Percentiles rank a stretch among this genome's conserved stretches.
Conservation (phyloP, 2,329 filamentous ascomycete species). For the Colletotrichum horii region DNA sequence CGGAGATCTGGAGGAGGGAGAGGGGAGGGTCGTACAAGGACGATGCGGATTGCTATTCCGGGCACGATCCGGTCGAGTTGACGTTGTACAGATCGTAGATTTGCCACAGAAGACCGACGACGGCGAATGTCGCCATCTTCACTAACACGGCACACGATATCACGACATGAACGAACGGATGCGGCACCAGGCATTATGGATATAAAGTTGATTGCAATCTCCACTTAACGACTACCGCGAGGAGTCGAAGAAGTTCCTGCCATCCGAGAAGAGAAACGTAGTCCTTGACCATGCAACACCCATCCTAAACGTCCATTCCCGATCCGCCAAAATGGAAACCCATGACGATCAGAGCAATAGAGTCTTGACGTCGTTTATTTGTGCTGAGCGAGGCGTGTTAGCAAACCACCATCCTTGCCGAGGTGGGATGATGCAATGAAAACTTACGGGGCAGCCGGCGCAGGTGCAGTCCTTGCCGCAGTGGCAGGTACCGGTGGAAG, state of each 20-base stretch:
- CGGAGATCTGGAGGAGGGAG: not conserved
- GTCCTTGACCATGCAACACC: not conserved
- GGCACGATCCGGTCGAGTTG: not conserved
- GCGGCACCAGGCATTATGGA: not conserved
- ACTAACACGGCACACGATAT: not conserved
- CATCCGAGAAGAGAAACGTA: not conserved
- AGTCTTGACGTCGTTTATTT: conserved; percentile 5
- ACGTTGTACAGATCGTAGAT: not conserved
- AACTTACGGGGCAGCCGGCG: conserved; percentile 47
- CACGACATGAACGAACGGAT: not conserved
- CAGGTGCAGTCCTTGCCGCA: conserved; percentile 49
- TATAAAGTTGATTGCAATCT: not conserved
- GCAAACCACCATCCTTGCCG: not conserved
- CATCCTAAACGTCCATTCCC: not conserved
- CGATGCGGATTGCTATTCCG: not conserved
- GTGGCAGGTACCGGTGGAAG: conserved; percentile 44
- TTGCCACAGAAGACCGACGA: not conserved
- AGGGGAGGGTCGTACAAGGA: not conserved
- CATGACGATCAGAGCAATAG: not conserved
- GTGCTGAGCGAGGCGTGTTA: not conserved
- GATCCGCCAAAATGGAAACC: not conserved
- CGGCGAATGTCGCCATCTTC: not conserved
- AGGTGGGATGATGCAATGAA: not conserved
- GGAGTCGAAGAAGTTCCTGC: not conserved
- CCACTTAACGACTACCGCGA: not conserved